Evolutionary conservation across 129 eudicot species (phyloP), one percentile per base, ranked within the genome.

Genomic region (Chrysanthemum seticuspe): DNA sequence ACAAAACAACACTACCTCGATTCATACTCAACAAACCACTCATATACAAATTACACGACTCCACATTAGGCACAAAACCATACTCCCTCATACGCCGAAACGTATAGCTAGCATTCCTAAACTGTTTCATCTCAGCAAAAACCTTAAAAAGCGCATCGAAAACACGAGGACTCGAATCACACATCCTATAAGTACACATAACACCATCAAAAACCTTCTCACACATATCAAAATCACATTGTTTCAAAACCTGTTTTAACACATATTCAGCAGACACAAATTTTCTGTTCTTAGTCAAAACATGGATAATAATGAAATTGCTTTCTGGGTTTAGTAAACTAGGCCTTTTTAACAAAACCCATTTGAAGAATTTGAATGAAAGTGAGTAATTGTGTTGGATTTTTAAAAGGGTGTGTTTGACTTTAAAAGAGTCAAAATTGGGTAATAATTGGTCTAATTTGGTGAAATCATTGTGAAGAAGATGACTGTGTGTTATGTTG

Each of bases 331-430:
- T 82, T 59, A 74, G 79, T 47, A 76, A 75, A 67, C 50, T 67
- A 13, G 85, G 81, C 7, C 80, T 86, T 18, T 82, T 74, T 6
- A 59, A 34, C 52, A 79, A 76, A 77, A 84, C 83, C 96, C 96
- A 87, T 68, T 81, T 92, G 81, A 81, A 89, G 79, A 92, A 92
- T 73, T 85, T 85, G 45, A 73, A 74, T 0, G 96, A 89, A 74
- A 84, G 56, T 11, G 89, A 78, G 68, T 79, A 82, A 73, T 92
- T 87, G 31, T 80, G 84, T 21, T 78, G 88, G 70, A 80, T 27
- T 76, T 84, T 92, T 62, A 92, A 79, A n/a, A 92, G 68, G 72
- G 87, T 76, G 74, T 92, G 96, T 73, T 89, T 92, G 10, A 92
- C 70, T 72, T 84, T 82, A 80, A 89, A 89, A 3, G 89, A 76